These are phyloP conservation scores for Lentinula guzmanii DNA, from an alignment of 768 basidiomycete species.

Conservation along the genomic window DNA sequence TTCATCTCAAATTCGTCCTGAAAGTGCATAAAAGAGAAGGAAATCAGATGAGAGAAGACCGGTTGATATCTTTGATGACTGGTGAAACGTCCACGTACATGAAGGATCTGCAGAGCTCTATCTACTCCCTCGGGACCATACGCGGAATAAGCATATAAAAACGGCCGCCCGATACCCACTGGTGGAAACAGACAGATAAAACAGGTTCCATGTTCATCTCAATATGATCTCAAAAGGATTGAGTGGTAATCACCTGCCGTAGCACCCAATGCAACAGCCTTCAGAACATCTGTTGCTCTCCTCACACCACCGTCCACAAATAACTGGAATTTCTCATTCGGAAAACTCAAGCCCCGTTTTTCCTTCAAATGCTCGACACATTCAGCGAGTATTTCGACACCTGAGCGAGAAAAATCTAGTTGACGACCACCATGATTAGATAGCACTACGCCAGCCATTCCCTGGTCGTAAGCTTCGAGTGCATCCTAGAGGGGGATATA, in stretches of 20 bases:
- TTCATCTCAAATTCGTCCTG: slow-evolving; percentile 99
- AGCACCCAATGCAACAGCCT: slow-evolving; percentile 86
- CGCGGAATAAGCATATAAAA: slow-evolving; percentile 82
- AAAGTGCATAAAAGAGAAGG: neutral
- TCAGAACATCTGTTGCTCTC: slow-evolving; percentile 83
- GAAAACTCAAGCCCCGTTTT: slow-evolving; percentile 63
- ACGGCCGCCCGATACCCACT: slow-evolving; percentile 84
- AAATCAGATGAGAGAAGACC: neutral
- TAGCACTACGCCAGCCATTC: slow-evolving; percentile 73
- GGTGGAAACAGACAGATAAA: neutral
- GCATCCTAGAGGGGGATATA: slow-evolving; percentile 49
- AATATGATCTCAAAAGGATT: neutral
- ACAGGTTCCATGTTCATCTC: neutral
- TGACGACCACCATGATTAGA: slow-evolving; percentile 84
- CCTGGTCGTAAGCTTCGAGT: slow-evolving; percentile 73
- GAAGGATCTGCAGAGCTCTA: slow-evolving; percentile 72
- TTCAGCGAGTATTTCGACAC: slow-evolving; percentile 85
- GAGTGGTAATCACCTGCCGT: slow-evolving; percentile 53
- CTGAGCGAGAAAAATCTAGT: slow-evolving; percentile 78
- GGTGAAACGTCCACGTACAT: slow-evolving; percentile 32
- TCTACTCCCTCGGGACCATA: slow-evolving; percentile 89
- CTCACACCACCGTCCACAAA: slow-evolving; percentile 95
- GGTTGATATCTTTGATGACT: neutral
- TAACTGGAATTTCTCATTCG: slow-evolving; percentile 76
- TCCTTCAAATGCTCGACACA: slow-evolving; percentile 69